Evolutionary conservation across 805 yeast species (phyloP).

Genomic region (Kuraishia piskuri): DNA sequence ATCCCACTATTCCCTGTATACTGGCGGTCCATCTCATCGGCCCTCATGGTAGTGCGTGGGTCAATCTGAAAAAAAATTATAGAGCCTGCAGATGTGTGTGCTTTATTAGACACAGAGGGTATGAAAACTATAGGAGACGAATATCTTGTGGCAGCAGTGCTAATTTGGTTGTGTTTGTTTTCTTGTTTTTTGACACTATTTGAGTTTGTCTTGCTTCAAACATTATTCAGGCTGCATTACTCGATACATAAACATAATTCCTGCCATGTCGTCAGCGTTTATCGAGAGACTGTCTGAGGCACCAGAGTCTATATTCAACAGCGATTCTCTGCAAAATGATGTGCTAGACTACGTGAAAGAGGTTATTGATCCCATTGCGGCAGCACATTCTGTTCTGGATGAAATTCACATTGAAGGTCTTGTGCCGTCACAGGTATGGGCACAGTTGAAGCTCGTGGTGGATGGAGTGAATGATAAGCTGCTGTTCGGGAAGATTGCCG

Average conservation of each 20-base stretch:
- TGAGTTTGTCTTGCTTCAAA: too few relatives aligned
- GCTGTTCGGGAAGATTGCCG: slow-evolving; percentile 46
- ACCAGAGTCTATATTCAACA: neutral
- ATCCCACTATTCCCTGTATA: too few relatives aligned
- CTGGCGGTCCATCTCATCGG: neutral
- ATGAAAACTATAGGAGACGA: neutral
- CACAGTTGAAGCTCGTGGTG: slow-evolving; percentile 78
- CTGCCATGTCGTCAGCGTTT: neutral
- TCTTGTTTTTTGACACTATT: neutral
- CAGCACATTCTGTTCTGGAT: slow-evolving; percentile 54
- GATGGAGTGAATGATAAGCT: slow-evolving; percentile 68
- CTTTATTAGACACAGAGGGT: neutral
- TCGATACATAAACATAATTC: too few relatives aligned
- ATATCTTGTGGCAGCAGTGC: neutral
- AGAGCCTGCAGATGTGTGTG: neutral
- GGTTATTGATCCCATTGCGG: slow-evolving; percentile 47
- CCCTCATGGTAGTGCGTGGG: neutral
- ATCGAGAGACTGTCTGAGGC: neutral
- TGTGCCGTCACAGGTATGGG: slow-evolving; percentile 89
- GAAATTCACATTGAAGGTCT: slow-evolving; percentile 79
- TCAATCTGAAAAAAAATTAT: neutral
- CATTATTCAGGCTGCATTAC: too few relatives aligned
- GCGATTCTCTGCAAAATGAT: neutral
- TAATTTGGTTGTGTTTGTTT: too few relatives aligned
- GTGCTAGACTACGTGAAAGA: slow-evolving; percentile 31